Conservation (phyloP, 2,329 filamentous ascomycete genomes). For the Seiridium unicorne region DNA sequence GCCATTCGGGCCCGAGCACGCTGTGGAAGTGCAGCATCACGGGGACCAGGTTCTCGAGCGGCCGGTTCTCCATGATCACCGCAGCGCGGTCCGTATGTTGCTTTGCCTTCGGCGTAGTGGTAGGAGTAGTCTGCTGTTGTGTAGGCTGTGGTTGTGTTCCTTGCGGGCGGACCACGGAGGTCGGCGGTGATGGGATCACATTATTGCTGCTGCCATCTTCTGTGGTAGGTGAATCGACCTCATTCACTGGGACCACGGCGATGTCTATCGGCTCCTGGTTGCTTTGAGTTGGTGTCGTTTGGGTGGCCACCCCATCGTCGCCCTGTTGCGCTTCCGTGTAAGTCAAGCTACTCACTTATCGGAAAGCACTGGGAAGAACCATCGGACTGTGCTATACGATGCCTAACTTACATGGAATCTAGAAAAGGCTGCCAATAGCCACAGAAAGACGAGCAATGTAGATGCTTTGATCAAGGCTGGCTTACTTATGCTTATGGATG, state of each 20-base stretch:
- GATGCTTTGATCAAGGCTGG: background rate
- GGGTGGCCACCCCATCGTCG: background rate
- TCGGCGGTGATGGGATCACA: background rate
- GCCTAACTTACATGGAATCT: background rate
- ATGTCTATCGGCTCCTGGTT: background rate
- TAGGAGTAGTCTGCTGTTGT: background rate
- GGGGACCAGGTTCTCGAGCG: slow-evolving; percentile 28
- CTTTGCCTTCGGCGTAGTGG: background rate
- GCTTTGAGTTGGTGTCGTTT: background rate
- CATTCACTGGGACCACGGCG: background rate
- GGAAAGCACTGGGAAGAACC: background rate
- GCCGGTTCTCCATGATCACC: slow-evolving; percentile 34
- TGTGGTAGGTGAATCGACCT: background rate
- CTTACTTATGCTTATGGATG: background rate
- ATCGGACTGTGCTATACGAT: no score
- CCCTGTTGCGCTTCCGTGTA: background rate
- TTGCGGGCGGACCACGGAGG: background rate
- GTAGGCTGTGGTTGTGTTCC: background rate
- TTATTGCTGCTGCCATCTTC: background rate
- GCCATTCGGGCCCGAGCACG: slow-evolving; percentile 41
- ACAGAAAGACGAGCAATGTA: background rate
- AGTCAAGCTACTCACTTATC: background rate
- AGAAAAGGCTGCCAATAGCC: background rate
- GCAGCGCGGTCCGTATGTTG: slow-evolving; percentile 24
- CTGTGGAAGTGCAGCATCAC: slow-evolving; percentile 36